A percentile compares a stretch with the other conserved stretches of the same genome.
Conservation (phyloP, 352 stramenopile genomes). For the Elongisporangium anandrum region DNA sequence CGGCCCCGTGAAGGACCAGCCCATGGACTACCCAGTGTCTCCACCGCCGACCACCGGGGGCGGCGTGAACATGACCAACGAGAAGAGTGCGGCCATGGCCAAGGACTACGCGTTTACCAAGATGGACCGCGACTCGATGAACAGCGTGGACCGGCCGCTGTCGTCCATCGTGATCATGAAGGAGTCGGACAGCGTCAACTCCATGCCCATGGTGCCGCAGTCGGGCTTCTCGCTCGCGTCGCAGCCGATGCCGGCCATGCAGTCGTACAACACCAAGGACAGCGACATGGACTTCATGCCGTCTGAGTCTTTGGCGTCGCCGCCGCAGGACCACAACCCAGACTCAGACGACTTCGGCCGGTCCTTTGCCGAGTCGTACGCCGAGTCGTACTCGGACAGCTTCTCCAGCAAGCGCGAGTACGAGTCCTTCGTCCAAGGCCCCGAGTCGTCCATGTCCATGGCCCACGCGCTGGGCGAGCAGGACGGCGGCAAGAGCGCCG, state of each 20-base stretch:
- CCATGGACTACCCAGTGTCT: conserved; percentile 21
- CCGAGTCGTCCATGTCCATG: conserved; percentile 16
- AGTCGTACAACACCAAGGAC: background rate
- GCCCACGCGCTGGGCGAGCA: conserved; percentile 7
- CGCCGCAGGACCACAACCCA: background rate
- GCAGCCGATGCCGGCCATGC: background rate
- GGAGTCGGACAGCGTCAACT: conserved; percentile 11
- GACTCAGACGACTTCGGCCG: conserved; percentile 15
- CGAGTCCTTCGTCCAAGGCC: conserved; percentile 13
- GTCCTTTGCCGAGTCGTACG: conserved; percentile 53
- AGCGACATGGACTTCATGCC: conserved; percentile 14
- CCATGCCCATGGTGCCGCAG: conserved; percentile 15
- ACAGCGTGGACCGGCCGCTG: background rate
- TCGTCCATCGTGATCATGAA: conserved; percentile 32
- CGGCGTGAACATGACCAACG: conserved; percentile 15
- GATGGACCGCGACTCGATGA: background rate
- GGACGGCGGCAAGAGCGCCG: conserved; percentile 13
- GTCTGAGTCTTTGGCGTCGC: background rate
- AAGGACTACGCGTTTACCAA: conserved; percentile 12
- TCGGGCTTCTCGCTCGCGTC: conserved; percentile 22
- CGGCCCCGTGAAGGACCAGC: conserved; percentile 30
- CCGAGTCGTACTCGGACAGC: conserved; percentile 44
- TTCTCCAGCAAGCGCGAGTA: conserved; percentile 25
- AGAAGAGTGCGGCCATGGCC: conserved; percentile 16
- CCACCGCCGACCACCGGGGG: conserved; percentile 16